Evolutionary conservation across 179 eudicot genomes (phyloP).

Genomic region (Spinacia oleracea): DNA sequence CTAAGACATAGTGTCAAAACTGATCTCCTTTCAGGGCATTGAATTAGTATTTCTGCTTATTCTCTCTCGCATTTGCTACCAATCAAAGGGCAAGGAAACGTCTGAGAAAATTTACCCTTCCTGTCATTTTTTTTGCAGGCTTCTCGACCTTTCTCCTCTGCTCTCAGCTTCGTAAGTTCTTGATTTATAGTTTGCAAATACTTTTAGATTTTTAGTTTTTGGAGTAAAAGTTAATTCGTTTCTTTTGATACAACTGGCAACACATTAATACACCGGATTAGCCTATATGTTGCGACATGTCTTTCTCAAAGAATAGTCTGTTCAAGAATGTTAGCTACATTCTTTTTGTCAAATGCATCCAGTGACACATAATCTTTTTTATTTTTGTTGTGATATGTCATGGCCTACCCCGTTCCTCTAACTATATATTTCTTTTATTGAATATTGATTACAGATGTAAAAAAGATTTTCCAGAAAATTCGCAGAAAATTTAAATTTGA

Average conservation of each 20-base stretch:
- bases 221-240: slow-evolving; percentile 1
- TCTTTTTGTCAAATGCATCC: background rate
- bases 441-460: no score
- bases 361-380: background rate
- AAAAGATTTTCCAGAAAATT: no score
- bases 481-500: no score
- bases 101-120: background rate
- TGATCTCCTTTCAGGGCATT: no score
- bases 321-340: background rate
- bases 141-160: slow-evolving; percentile 80
- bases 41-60: background rate
- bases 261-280: slow-evolving; percentile 87
- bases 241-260: slow-evolving; percentile 38
- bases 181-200: background rate
- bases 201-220: no score
- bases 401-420: background rate
- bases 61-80: slow-evolving; percentile 6
- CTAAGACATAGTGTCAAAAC: no score
- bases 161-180: slow-evolving; percentile 81
- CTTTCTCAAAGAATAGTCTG: background rate
- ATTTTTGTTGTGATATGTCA: background rate
- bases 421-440: background rate
- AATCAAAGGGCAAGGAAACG: background rate
- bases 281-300: no score
- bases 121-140: slow-evolving; percentile 41